Base-by-base conservation (phyloP, 257 asterid genomes). In the Solanum clarkiae region DNA sequence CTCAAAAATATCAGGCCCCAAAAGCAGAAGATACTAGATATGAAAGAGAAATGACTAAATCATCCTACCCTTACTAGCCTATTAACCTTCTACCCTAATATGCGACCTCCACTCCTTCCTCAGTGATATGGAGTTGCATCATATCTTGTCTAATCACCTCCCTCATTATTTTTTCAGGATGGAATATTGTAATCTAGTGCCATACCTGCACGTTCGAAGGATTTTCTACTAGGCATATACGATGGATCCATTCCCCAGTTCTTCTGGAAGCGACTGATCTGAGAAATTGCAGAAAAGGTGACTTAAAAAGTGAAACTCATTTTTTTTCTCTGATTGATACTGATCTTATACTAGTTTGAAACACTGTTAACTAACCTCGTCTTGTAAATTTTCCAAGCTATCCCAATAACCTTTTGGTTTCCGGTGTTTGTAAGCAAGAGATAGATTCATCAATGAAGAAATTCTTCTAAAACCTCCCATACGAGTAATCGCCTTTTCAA, bases 341-440 rank as follows among this genome's bases (percentile, higher is more conserved):
- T 16, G 18, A 70, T 40, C 54, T 17, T 70, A 40, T 0, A 54
- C 53, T 40, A 10, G 63, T 77, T 51, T 1, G 26, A 7, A 29
- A n/a, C 24, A 59, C 57, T 22, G 18, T 65, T 13, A 84, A 85
- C 94, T 84, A 55, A 96, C 99, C 98, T 96, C 98, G 51, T 93
- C 98, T 90, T 93, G 90, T 93, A 94, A 82, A 87, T 96, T 93
- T 85, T 93, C 99, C 49, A 96, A 93, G 92, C 88, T 88, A 87
- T 94, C 99, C 99, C 99, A 94, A 83, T 93, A 96, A 75, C 98
- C 99, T 92, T 94, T 96, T 15, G 99, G 98, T 86, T 96, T 96
- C 36, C 98, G 94, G 80, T 94, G 95, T 86, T 96, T 96, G 92
- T 96, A 96, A 42, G 99, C 97, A 68, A 94, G 95, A 81, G 99